Conservation (phyloP, 371 early-diverging fungal species). For the Mortierella sp. region DNA sequence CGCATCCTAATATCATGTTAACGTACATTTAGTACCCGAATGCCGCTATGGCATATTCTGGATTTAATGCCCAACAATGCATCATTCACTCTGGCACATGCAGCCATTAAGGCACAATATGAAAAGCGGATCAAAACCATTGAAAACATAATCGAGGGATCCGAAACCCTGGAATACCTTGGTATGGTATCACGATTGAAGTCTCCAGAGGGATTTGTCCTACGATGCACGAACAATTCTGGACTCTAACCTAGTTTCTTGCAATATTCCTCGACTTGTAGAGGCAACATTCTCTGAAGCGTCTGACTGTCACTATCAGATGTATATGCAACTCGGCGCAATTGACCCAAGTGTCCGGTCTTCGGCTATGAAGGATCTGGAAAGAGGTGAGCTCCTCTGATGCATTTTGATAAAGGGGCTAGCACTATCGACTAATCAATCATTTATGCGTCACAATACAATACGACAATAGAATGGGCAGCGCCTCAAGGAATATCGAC, state of each 20-base stretch:
- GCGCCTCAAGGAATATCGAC: constrained; percentile 68
- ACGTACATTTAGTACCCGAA: constrained; percentile 32
- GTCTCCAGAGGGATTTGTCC: neutral
- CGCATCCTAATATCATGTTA: neutral
- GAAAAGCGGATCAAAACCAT: constrained; percentile 37
- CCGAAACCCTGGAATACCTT: constrained; percentile 25
- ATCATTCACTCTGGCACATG: constrained; percentile 54
- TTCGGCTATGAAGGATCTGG: constrained; percentile 65
- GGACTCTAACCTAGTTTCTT: neutral
- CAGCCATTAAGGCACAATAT: constrained; percentile 44
- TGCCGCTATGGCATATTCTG: constrained; percentile 64
- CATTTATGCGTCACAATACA: no score
- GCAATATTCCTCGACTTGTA: constrained; percentile 20
- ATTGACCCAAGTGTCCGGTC: constrained; percentile 59
- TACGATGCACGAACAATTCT: no score
- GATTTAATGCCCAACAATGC: constrained; percentile 68
- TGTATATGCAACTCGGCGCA: constrained; percentile 70
- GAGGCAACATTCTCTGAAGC: constrained; percentile 56
- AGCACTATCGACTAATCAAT: neutral
- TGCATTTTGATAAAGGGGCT: neutral
- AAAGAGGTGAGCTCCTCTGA: constrained; percentile 59
- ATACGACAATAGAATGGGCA: constrained; percentile 59
- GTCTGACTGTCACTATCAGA: constrained; percentile 68
- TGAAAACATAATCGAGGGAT: constrained; percentile 33
- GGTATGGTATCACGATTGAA: neutral